phyloP scores from a whole-genome alignment of 2,329 filamentous ascomycete species.

The Aspergillus amoenus region DNA sequence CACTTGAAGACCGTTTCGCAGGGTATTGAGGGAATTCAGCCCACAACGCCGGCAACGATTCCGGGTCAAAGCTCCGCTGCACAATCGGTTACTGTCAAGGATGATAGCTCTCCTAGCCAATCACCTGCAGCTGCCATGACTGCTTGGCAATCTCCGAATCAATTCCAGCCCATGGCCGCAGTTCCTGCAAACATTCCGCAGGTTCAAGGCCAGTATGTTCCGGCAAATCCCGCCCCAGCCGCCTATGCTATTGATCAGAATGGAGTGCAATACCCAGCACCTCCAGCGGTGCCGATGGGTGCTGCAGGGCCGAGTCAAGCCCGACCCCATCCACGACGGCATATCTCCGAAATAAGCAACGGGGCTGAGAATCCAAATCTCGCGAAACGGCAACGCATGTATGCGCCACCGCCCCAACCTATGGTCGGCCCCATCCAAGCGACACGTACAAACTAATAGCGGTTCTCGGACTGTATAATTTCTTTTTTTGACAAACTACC shows the following conservation, averaged over 20 bases:
- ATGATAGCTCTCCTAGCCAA: constrained; percentile 62
- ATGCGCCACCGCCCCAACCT: constrained; percentile 45
- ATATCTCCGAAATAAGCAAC: constrained; percentile 61
- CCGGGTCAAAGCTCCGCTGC: constrained; percentile 51
- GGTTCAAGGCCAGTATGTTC: constrained; percentile 44
- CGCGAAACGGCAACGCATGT: constrained; percentile 61
- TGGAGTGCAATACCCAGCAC: constrained; percentile 40
- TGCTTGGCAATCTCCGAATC: constrained; percentile 64
- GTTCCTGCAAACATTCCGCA: constrained; percentile 49
- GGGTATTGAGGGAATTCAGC: constrained; percentile 53
- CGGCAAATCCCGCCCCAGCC: constrained; percentile 38
- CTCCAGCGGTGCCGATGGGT: constrained; percentile 36
- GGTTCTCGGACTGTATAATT: constrained; percentile 1
- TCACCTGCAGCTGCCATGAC: constrained; percentile 59
- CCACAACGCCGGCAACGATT: constrained; percentile 44
- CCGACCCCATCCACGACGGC: constrained; percentile 51
- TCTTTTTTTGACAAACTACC: neutral
- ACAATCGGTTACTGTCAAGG: constrained; percentile 54
- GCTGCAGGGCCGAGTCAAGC: constrained; percentile 23
- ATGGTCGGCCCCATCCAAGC: constrained; percentile 53
- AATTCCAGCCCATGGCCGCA: constrained; percentile 58
- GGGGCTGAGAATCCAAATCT: constrained; percentile 53
- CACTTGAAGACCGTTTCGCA: constrained; percentile 70
- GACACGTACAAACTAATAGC: constrained; percentile 34
- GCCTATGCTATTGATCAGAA: constrained; percentile 41